These are phyloP conservation scores for Cladosporium sp. DNA, from an alignment of 2,329 filamentous ascomycete genomes.

Conservation along the genomic window DNA sequence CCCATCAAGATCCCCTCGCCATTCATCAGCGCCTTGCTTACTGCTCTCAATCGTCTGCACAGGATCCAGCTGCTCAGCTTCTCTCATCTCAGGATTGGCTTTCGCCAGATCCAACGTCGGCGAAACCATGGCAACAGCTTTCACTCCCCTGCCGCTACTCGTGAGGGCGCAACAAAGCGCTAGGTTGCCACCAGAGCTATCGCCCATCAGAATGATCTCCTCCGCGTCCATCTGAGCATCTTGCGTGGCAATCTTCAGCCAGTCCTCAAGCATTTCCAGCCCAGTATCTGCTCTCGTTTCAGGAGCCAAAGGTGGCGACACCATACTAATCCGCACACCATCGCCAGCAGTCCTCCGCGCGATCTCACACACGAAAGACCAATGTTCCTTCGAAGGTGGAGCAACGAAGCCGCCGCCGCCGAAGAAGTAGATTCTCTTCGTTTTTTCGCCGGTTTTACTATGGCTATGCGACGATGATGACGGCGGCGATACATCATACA, in stretches of 20 bases:
- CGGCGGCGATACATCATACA: slow-evolving; percentile 43
- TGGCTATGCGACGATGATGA: slow-evolving; percentile 19
- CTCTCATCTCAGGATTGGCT: slow-evolving; percentile 46
- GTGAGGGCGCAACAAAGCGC: slow-evolving; percentile 45
- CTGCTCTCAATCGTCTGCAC: slow-evolving; percentile 47
- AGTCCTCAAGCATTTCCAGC: slow-evolving; percentile 43
- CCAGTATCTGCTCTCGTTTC: slow-evolving; percentile 51
- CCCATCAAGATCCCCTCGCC: slow-evolving; percentile 44
- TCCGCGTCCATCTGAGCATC: slow-evolving; percentile 35
- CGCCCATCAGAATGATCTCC: slow-evolving; percentile 53
- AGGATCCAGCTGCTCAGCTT: slow-evolving; percentile 46
- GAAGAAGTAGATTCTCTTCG: slow-evolving; percentile 54
- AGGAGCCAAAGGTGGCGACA: slow-evolving; percentile 58
- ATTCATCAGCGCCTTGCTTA: slow-evolving; percentile 44
- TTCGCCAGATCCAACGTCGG: slow-evolving; percentile 53
- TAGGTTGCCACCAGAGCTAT: slow-evolving; percentile 59
- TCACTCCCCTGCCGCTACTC: slow-evolving; percentile 32
- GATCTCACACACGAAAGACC: slow-evolving; percentile 52
- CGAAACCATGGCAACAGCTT: slow-evolving; percentile 46
- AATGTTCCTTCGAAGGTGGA: slow-evolving; percentile 53
- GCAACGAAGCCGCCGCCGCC: slow-evolving; percentile 58
- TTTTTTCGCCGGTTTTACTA: not conserved
- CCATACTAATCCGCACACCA: slow-evolving; percentile 42
- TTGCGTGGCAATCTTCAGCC: slow-evolving; percentile 42
- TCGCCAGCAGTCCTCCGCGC: slow-evolving; percentile 34